phyloP scores from a whole-genome alignment of 257 asterid genomes.

The Galeopsis tetrahit region DNA sequence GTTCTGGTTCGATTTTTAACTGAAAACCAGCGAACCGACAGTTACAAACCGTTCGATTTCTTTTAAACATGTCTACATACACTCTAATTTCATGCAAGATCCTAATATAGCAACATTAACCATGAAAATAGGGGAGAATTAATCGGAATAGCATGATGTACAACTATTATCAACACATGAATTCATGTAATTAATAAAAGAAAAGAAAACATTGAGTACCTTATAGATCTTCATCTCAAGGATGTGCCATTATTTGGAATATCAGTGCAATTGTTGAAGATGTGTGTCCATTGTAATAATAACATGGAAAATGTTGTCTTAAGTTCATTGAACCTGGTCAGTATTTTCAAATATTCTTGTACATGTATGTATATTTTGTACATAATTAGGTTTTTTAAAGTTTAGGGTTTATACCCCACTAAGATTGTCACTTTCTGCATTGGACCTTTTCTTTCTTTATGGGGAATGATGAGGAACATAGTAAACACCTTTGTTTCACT shows the following conservation, averaged over 20 bases:
- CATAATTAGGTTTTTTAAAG: constrained; percentile 10
- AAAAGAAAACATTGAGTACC: constrained; percentile 22
- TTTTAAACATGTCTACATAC: too few species aligned
- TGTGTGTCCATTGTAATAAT: constrained; percentile 14
- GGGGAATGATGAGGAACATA: constrained; percentile 24
- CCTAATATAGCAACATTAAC: neutral
- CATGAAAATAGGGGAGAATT: neutral
- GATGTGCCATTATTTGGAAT: constrained; percentile 30
- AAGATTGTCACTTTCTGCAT: constrained; percentile 37
- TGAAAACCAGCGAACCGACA: too few species aligned
- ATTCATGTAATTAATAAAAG: neutral
- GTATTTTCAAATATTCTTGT: constrained; percentile 3
- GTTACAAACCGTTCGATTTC: too few species aligned
- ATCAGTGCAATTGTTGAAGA: constrained; percentile 27
- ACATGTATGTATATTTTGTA: constrained; percentile 5
- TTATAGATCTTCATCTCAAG: constrained; percentile 22
- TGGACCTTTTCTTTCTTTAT: constrained; percentile 31
- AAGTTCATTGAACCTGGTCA: constrained; percentile 45
- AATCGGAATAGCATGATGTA: neutral
- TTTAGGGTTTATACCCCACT: constrained; percentile 33
- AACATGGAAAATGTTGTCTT: constrained; percentile 8
- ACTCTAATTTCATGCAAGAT: too few species aligned
- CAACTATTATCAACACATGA: neutral
- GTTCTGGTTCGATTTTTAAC: too few species aligned
- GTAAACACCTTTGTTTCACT: constrained; percentile 13